Conservation (phyloP, 2,329 filamentous ascomycete genomes). For the Colletotrichum siamense region DNA sequence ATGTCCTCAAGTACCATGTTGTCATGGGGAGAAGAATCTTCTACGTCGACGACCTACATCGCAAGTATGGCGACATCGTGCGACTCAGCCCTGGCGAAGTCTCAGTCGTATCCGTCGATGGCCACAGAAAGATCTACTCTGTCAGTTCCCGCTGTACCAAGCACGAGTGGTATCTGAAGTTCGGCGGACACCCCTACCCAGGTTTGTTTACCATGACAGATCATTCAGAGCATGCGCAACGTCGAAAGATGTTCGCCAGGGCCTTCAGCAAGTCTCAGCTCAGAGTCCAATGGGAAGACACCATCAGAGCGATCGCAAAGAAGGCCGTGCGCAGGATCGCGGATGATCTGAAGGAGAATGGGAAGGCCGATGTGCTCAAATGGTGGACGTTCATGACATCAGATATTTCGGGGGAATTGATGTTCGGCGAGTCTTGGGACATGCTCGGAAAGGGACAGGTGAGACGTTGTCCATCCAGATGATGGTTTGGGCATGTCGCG, state of each 20-base stretch:
- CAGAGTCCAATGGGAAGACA: neutral
- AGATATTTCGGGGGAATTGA: conserved; percentile 58
- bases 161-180: neutral
- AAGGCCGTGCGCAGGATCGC: conserved; percentile 45
- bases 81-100: conserved; percentile 4
- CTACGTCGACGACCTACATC: conserved; percentile 62
- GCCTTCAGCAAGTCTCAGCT: neutral
- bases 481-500: neutral
- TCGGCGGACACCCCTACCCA: neutral
- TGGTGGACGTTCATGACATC: conserved; percentile 61
- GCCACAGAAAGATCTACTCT: neutral
- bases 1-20: conserved; percentile 31
- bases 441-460: conserved; percentile 58
- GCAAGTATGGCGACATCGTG: conserved; percentile 44
- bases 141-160: neutral
- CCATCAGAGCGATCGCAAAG: neutral
- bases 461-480: accelerated
- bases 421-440: conserved; percentile 59
- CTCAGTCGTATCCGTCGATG: neutral
- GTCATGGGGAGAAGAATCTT: conserved; percentile 28
- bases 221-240: neutral
- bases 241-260: neutral
- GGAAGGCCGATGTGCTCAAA: conserved; percentile 51
- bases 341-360: conserved; percentile 40
- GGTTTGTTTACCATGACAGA: neutral